Evolutionary conservation across 164 flowering plant species (phyloP).

Genomic region (Tinospora cordifolia): DNA sequence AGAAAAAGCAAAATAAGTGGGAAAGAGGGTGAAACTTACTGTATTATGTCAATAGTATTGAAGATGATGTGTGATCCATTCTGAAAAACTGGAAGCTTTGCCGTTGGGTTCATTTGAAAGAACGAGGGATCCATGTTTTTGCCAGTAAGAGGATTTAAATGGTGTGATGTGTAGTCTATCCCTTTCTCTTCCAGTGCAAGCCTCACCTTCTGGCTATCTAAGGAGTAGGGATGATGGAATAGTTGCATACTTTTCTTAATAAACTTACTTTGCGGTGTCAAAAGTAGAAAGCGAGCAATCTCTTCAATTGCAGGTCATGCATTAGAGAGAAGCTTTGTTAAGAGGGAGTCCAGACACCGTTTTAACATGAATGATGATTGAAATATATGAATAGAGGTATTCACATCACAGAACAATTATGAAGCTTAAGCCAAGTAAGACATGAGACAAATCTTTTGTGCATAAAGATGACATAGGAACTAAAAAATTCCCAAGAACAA

Average conservation of each 20-base stretch:
- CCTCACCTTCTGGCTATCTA: constrained; percentile 94
- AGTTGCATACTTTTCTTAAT: constrained; percentile 64
- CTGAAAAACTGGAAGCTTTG: constrained; percentile 78
- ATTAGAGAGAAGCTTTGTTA: not conserved
- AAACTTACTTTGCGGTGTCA: constrained; percentile 9
- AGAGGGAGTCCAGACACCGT: not conserved
- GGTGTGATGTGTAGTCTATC: constrained; percentile 83
- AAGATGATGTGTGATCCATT: constrained; percentile 71
- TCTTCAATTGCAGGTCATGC: not conserved
- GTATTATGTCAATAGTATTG: constrained; percentile 71
- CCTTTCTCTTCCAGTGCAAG: constrained; percentile 83
- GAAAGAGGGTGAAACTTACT: constrained; percentile 36
- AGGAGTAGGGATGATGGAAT: constrained; percentile 80
- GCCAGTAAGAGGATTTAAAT: constrained; percentile 83
- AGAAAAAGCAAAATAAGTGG: not conserved
- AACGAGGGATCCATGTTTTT: constrained; percentile 75
- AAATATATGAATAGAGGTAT: not conserved
- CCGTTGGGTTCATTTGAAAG: constrained; percentile 72
- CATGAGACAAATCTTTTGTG: too few species aligned
- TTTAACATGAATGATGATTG: not conserved
- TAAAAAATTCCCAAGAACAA: not conserved
- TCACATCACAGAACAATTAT: too few species aligned
- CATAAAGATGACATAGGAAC: not conserved
- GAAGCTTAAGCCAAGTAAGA: too few species aligned
- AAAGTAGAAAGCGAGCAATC: too few species aligned